A percentile compares a stretch with the other conserved stretches of the same genome.
Evolutionary conservation across 768 basidiomycete genomes (phyloP).

Genomic region (Mycena alexandri): DNA sequence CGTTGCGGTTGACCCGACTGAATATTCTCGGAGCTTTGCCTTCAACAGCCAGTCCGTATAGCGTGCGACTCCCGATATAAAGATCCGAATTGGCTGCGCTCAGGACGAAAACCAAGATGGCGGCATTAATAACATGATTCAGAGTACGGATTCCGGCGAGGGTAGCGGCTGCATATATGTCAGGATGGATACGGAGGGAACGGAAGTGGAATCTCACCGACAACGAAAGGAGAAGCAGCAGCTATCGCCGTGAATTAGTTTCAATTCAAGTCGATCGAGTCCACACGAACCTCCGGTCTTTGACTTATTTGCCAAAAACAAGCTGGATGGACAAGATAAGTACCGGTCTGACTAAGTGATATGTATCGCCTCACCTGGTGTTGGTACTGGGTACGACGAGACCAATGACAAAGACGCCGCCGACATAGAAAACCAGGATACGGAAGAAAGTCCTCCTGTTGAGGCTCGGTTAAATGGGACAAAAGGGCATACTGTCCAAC

Average conservation of each 20-base stretch:
- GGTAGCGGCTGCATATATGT: constrained; percentile 47
- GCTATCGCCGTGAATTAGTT: constrained; percentile 44
- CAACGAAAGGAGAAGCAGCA: constrained; percentile 76
- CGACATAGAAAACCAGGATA: constrained; percentile 73
- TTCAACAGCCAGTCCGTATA: constrained; percentile 63
- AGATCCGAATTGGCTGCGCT: constrained; percentile 75
- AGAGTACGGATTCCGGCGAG: constrained; percentile 68
- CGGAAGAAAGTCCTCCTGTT: constrained; percentile 67
- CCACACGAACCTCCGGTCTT: constrained; percentile 50
- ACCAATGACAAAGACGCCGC: constrained; percentile 79
- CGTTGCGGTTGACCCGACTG: constrained; percentile 56
- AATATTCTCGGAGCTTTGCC: constrained; percentile 63
- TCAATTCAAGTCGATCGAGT: not conserved
- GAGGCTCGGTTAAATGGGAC: no score
- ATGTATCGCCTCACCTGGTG: constrained; percentile 30
- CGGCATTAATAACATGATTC: constrained; percentile 74
- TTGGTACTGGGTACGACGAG: constrained; percentile 75
- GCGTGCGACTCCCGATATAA: constrained; percentile 63
- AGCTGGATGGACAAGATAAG: constrained; percentile 40
- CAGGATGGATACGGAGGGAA: not conserved
- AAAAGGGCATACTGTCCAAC: no score
- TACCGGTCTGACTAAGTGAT: no score
- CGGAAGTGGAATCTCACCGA: constrained; percentile 47
- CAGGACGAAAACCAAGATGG: constrained; percentile 74
- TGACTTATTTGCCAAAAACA: constrained; percentile 60